Evolutionary conservation across 176 grass and related monocot genomes (phyloP).

Genomic region (Urochloa ruziziensis): DNA sequence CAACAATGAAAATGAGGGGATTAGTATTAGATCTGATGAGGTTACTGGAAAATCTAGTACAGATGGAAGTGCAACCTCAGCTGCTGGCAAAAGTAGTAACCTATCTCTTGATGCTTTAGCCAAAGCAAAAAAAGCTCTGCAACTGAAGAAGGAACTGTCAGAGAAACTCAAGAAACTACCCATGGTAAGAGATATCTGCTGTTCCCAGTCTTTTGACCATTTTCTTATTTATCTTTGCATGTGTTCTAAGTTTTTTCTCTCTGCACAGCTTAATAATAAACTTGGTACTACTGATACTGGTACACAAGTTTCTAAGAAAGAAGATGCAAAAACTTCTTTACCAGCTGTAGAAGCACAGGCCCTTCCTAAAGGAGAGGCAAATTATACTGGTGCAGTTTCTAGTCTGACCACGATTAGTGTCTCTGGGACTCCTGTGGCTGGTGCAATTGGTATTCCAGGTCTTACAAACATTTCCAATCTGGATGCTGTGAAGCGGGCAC

Average conservation of each 20-base stretch:
- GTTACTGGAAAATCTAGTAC: constrained; percentile 99
- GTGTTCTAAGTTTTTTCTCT: constrained; percentile 6
- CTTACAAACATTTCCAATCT: constrained; percentile 71
- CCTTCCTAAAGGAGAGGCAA: constrained; percentile 15
- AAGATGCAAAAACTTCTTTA: constrained; percentile 36
- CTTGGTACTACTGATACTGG: constrained; percentile 40
- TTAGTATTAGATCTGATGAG: constrained; percentile 99
- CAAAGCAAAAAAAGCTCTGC: constrained; percentile 97
- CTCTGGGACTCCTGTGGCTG: constrained; percentile 25
- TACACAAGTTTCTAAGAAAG: constrained; percentile 51
- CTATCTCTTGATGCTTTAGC: constrained; percentile 99
- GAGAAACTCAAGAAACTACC: constrained; percentile 88
- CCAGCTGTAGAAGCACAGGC: constrained; percentile 23
- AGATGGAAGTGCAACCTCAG: constrained; percentile 79
- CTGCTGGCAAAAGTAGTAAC: constrained; percentile 74
- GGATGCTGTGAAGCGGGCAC: constrained; percentile 88
- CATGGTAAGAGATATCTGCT: constrained; percentile 45
- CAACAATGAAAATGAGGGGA: constrained; percentile 98
- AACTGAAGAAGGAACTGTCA: constrained; percentile 86
- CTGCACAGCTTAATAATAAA: constrained; percentile 79
- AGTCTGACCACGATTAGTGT: neutral
- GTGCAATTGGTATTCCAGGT: constrained; percentile 52
- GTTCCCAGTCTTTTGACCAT: neutral
- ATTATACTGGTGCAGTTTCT: neutral
- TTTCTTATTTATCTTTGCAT: constrained; percentile 8